Conservation (phyloP, 371 early-diverging fungal genomes). For the Mucor velutinosus region DNA sequence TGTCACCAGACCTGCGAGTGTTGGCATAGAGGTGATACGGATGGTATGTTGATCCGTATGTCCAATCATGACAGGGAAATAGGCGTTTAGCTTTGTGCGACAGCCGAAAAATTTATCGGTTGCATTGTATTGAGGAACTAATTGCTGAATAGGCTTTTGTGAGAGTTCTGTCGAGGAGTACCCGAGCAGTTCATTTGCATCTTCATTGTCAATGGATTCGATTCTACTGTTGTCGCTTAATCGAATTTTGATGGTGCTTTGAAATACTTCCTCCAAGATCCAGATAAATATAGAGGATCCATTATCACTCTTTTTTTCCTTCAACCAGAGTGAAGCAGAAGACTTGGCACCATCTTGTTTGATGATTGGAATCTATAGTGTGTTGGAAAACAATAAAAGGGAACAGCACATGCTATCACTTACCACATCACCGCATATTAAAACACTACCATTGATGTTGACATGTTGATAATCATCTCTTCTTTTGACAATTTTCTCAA, state of each 20-base stretch:
- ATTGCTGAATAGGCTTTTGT: conserved; percentile 14
- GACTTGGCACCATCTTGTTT: conserved; percentile 59
- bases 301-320: conserved; percentile 56
- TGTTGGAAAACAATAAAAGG: not conserved
- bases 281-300: conserved; percentile 65
- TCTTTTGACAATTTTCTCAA: conserved; percentile 42
- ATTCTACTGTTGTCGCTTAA: conserved; percentile 55
- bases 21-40: conserved; percentile 67
- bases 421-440: conserved; percentile 71
- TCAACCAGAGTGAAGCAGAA: conserved; percentile 70
- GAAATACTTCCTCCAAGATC: conserved; percentile 72
- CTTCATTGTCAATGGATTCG: conserved; percentile 46
- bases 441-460: conserved; percentile 38
- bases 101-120: conserved; percentile 59
- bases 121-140: conserved; percentile 40
- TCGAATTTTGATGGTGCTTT: conserved; percentile 47
- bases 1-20: conserved; percentile 71
- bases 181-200: conserved; percentile 54
- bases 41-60: conserved; percentile 19
- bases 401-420: conserved; percentile 11
- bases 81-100: conserved; percentile 53
- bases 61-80: conserved; percentile 65
- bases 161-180: conserved; percentile 50
- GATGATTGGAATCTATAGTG: conserved; percentile 57
- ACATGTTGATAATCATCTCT: conserved; percentile 32